phyloP scores from a whole-genome alignment of 1,139 yeast genomes.

The Spencermartinsiella ligniputridi region DNA sequence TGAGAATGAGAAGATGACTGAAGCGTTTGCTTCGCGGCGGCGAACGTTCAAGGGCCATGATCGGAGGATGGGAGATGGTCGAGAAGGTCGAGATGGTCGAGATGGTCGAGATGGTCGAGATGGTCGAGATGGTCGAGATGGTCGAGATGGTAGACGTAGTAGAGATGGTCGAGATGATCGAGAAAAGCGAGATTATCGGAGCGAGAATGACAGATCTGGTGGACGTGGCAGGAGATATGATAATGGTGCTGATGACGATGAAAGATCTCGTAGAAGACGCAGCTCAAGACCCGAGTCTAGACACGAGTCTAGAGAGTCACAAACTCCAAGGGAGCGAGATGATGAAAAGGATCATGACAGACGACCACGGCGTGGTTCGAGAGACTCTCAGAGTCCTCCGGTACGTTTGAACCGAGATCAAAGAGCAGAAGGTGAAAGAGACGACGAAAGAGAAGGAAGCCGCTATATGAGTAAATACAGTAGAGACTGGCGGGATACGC shows the following conservation, averaged over 20 bases:
- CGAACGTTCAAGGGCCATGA: constrained; percentile 3
- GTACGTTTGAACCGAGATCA: too few species aligned
- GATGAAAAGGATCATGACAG: constrained; percentile 2
- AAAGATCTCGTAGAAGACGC: too few species aligned
- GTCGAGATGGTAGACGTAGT: constrained; percentile 3
- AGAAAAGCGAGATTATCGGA: neutral
- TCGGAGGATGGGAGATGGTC: neutral
- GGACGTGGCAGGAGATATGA: constrained; percentile 2
- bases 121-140: constrained; percentile 1
- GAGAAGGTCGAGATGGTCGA: constrained; percentile 1
- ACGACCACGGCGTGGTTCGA: constrained; percentile 4
- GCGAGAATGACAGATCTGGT: constrained; percentile 2
- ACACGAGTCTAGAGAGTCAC: neutral
- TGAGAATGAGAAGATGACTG: constrained; percentile 19
- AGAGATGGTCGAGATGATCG: constrained; percentile 5
- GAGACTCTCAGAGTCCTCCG: constrained; percentile 2
- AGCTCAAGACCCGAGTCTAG: too few species aligned
- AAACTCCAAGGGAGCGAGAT: constrained; percentile 1
- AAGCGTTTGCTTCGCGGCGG: constrained; percentile 12
- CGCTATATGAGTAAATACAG: too few species aligned
- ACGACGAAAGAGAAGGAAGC: too few species aligned
- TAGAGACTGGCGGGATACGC: too few species aligned
- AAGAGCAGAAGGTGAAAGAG: too few species aligned
- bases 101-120: constrained; percentile 2
- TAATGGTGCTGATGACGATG: too few species aligned